A percentile compares a stretch with the other conserved stretches of the same genome.
Evolutionary conservation across 2,329 filamentous ascomycete species (phyloP).

Genomic region (Aureobasidium pullulans): DNA sequence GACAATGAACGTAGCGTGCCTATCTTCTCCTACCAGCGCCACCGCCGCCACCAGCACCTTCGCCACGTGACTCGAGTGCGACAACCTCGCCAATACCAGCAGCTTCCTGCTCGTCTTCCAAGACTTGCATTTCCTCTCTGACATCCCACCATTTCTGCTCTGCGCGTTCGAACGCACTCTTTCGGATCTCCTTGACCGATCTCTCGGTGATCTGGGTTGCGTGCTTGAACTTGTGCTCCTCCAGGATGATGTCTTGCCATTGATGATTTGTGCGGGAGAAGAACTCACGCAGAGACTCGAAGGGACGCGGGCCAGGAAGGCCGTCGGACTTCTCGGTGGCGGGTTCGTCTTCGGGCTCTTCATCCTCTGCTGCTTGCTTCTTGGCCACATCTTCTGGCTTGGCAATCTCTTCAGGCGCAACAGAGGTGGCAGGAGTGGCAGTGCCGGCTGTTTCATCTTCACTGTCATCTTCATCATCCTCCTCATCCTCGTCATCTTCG

Average conservation of each 20-base stretch:
- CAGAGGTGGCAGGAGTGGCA: slow-evolving; percentile 47
- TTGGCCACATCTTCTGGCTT: slow-evolving; percentile 28
- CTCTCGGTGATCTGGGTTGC: slow-evolving; percentile 57
- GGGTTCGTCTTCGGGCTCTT: slow-evolving; percentile 22
- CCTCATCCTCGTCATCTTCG: slow-evolving; percentile 43
- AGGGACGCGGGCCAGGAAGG: slow-evolving; percentile 69
- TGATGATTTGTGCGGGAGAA: slow-evolving; percentile 78
- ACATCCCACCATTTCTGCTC: slow-evolving; percentile 99
- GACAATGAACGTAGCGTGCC: background rate
- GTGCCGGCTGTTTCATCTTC: slow-evolving; percentile 18
- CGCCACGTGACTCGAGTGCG: slow-evolving; percentile 67
- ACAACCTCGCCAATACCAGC: slow-evolving; percentile 93
- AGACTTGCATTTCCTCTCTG: slow-evolving; percentile 79
- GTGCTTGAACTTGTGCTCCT: slow-evolving; percentile 61
- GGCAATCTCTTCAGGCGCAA: slow-evolving; percentile 22
- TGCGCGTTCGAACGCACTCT: slow-evolving; percentile 79
- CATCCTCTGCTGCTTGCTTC: slow-evolving; percentile 44
- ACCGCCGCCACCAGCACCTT: slow-evolving; percentile 17
- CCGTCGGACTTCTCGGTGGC: slow-evolving; percentile 59
- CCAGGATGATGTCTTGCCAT: slow-evolving; percentile 85
- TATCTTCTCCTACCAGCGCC: slow-evolving; percentile 18
- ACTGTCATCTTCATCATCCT: slow-evolving; percentile 49
- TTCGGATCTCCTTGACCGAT: slow-evolving; percentile 83
- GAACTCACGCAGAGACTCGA: slow-evolving; percentile 87
- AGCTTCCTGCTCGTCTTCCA: slow-evolving; percentile 95